phyloP scores from a whole-genome alignment of 257 asterid genomes.

The Solanum virginianum region DNA sequence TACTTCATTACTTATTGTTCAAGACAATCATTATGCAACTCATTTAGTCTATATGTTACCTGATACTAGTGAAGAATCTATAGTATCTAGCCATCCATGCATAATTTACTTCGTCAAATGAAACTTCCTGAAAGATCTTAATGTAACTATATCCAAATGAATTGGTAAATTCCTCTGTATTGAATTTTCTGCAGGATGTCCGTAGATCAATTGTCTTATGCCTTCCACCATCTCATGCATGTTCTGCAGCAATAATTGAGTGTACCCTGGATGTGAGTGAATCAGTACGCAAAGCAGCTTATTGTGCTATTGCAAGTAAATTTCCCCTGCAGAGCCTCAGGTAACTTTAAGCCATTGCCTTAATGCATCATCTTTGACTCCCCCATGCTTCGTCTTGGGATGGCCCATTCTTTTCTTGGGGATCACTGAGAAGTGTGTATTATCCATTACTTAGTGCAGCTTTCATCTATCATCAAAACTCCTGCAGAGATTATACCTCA shows the following conservation, averaged over 20 bases:
- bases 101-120: neutral
- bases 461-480: neutral
- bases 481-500: neutral
- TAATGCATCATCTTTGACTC: neutral
- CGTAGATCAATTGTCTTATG: constrained; percentile 75
- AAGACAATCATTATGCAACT: neutral
- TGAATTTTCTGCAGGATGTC: constrained; percentile 52
- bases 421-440: neutral
- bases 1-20: neutral
- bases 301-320: constrained; percentile 63
- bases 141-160: neutral
- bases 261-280: constrained; percentile 84
- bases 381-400: neutral
- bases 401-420: neutral
- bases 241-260: constrained; percentile 53
- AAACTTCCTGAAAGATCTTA: neutral
- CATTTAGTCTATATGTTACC: neutral
- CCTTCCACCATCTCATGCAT: constrained; percentile 70
- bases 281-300: constrained; percentile 80
- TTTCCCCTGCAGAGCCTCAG: constrained; percentile 89
- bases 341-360: constrained; percentile 21
- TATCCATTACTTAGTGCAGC: neutral
- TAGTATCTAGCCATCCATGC: neutral
- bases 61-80: neutral
- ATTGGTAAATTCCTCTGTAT: neutral